phyloP scores from a whole-genome alignment of 73 alveolate species.

The Paramecium biaurelia region DNA sequence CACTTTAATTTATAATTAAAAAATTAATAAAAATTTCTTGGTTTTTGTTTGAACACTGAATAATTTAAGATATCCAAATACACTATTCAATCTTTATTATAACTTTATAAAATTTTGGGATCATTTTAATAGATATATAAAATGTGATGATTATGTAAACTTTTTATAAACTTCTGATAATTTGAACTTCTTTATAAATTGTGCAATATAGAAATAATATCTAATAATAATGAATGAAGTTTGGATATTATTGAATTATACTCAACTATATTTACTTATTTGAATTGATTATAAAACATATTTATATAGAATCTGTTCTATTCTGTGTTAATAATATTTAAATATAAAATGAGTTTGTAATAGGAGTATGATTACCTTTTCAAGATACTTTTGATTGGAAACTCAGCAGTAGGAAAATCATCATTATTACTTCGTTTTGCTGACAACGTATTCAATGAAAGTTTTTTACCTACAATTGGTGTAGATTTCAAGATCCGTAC shows the following conservation, averaged over 20 bases:
- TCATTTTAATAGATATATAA: too few species aligned
- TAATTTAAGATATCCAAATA: background rate
- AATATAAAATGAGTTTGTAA: constrained; percentile 10
- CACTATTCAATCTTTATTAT: background rate
- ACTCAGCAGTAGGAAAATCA: constrained; percentile 69
- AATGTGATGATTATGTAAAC: background rate
- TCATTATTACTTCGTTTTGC: constrained; percentile 66
- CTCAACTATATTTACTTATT: background rate
- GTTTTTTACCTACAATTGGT: constrained; percentile 88
- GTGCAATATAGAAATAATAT: too few species aligned
- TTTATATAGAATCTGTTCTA: background rate
- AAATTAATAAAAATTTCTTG: background rate
- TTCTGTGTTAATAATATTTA: background rate
- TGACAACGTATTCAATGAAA: constrained; percentile 81
- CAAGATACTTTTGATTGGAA: constrained; percentile 69
- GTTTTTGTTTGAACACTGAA: background rate
- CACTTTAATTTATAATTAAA: background rate
- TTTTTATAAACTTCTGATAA: too few species aligned
- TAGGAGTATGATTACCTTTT: constrained; percentile 69
- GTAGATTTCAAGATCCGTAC: constrained; percentile 79
- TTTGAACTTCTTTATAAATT: background rate
- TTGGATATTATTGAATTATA: background rate
- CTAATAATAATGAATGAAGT: background rate
- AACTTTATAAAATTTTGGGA: background rate
- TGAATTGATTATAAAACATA: background rate